Base-by-base conservation (phyloP, 83 land plant genomes). In the Picea abies region DNA sequence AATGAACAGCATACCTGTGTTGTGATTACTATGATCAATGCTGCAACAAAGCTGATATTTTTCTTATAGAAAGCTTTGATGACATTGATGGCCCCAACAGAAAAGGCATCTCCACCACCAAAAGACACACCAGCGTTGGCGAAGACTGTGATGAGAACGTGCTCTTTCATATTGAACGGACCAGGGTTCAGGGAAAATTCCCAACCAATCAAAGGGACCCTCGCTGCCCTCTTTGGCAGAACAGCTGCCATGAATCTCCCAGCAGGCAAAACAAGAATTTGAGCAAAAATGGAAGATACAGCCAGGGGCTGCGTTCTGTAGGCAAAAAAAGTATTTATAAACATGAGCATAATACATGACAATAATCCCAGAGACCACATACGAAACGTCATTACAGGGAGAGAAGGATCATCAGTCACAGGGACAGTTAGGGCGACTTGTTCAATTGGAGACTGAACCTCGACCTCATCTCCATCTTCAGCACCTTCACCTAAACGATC, bases 91-190 rank as follows among this genome's bases (percentile, higher is more conserved):
- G 89, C 89, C 8, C 92, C 85, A 52, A 94, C 86, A 17, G 90
- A 91, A 72, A 91, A 92, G 22, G 96, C 96, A 16, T 81, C 20
- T 0, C 96, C 96, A 65, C 58, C 77, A 23, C 94, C 94, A 61
- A 39, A 67, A 37, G 89, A 81, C 14, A 88, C 78, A 4, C 90
- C 90, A n/a, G 77, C 73, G 19, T 76, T 85, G 71, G 87, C 85
- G 19, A 88, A 85, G 25, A 85, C 80, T 66, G 85, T 88, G 49
- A 88, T 85, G 15, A 88, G 81, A 4, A 83, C 87, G 75, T 88
- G 90, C 63, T 88, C 90, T 52, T 88, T 88, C 76, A 85, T 20
- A 39, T 80, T 84, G 80, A 87, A 88, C 9, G 90, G 90, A 41
- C 89, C 89, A 5, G 86, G 89, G 44, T 87, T 87, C 63, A 88